Evolutionary conservation across 176 grass and related monocot species (phyloP).

Genomic region (Oryza coarctata): DNA sequence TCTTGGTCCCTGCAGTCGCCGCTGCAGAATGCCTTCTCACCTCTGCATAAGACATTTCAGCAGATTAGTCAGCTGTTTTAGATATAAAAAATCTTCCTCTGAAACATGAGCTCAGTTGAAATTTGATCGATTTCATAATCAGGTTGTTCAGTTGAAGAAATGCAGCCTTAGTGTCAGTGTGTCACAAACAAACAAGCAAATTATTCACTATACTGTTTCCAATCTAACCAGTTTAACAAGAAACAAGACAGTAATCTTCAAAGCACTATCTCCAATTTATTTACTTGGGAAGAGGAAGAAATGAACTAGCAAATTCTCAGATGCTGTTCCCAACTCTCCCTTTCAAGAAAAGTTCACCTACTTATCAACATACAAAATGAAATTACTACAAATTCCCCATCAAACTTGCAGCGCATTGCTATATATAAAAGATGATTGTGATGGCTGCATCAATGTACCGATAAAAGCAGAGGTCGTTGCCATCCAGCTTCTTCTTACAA

Average conservation of each 20-base stretch:
- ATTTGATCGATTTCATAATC: neutral
- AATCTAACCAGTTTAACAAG: neutral
- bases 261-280: neutral
- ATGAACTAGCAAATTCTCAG: neutral
- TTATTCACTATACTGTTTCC: neutral
- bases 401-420: neutral
- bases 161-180: neutral
- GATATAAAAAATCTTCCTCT: neutral
- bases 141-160: neutral
- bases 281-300: neutral
- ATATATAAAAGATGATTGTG: neutral
- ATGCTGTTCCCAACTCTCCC: neutral
- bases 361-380: neutral
- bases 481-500: constrained; percentile 73
- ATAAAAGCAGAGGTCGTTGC: constrained; percentile 53
- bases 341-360: neutral
- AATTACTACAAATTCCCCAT: neutral
- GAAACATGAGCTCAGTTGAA: neutral
- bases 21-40: constrained; percentile 62
- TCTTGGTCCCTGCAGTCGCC: constrained; percentile 58
- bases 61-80: constrained; percentile 14
- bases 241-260: neutral
- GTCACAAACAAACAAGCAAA: neutral
- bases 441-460: constrained; percentile 41
- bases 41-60: constrained; percentile 56